Conservation (phyloP, 2,329 filamentous ascomycete genomes). For the Ustilaginoidea virens region DNA sequence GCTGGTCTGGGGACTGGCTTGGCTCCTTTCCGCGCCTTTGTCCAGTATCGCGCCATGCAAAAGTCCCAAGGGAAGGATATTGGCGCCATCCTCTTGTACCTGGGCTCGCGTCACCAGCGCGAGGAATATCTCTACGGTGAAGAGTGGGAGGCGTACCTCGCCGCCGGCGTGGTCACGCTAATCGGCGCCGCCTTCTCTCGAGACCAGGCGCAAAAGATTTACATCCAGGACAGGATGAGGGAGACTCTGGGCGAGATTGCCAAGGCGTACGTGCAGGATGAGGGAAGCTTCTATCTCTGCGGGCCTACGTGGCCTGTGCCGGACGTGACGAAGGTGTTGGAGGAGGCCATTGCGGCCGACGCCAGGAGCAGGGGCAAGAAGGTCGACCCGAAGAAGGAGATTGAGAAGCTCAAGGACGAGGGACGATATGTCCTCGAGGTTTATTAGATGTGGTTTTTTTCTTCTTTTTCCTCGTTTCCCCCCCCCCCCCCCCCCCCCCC, state of each 20-base stretch:
- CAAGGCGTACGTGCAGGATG: slow-evolving; percentile 71
- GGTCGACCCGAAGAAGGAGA: slow-evolving; percentile 76
- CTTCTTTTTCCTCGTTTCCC: no score
- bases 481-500: no score
- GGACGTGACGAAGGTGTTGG: slow-evolving; percentile 83
- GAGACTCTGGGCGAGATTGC: slow-evolving; percentile 72
- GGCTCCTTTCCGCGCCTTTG: slow-evolving; percentile 96
- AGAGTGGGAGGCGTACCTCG: slow-evolving; percentile 97
- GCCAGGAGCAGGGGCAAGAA: slow-evolving; percentile 59
- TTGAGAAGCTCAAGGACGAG: slow-evolving; percentile 93
- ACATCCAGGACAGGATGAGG: slow-evolving; percentile 97
- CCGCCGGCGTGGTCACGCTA: slow-evolving; percentile 86
- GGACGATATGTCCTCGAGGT: slow-evolving; percentile 92
- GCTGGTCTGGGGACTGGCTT: slow-evolving; percentile 95
- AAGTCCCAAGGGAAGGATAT: slow-evolving; percentile 96
- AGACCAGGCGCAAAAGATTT: slow-evolving; percentile 96
- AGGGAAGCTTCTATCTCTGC: slow-evolving; percentile 92
- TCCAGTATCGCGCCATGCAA: slow-evolving; percentile 95
- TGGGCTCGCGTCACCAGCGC: slow-evolving; percentile 90
- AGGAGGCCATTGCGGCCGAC: slow-evolving; percentile 77
- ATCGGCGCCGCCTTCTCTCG: slow-evolving; percentile 89
- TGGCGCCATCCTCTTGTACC: slow-evolving; percentile 84
- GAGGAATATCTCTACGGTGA: slow-evolving; percentile 98
- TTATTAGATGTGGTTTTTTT: slow-evolving; percentile 47
- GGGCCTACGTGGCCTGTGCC: slow-evolving; percentile 97